Evolutionary conservation across 2,329 filamentous ascomycete genomes (phyloP), one percentile per base, ranked within the genome.

Genomic region (Aspergillus alliaceus): DNA sequence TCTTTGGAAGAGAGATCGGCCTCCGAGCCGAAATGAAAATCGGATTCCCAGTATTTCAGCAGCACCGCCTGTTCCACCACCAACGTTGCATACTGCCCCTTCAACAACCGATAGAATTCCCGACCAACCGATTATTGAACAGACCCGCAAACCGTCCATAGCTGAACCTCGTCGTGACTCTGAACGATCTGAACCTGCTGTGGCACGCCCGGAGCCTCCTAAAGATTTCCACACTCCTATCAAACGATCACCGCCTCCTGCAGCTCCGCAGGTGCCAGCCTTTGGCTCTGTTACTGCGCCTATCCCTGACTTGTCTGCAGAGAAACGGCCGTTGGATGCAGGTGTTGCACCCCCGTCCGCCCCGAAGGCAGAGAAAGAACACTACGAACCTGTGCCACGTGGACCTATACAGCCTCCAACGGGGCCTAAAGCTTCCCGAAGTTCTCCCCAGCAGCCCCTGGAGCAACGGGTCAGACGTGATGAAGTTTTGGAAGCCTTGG

Each of bases 371-470:
- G 67, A 72, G 35, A 70, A 69, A 55, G 64, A 70, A 27, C 66
- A 61, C 1, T 49, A 50, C 54, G 67, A 71, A 22, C 32, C 51
- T 14, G 48, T 64, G 14, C 48, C 62, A 15, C 62, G 64, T 4
- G 59, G 62, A 3, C 51, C 65, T 2, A 69, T 73, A 35, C 72
- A 75, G 29, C 75, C 76, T 12, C 77, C 77, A 11, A 79, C 76
- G 8, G 75, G 73, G 11, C 77, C 77, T 8, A 78, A 77, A 58
- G 77, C 76, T 9, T 73, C 74, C n/a, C 69, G 77, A 22, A 61
- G 54, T 18, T 66, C 71, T 11, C 39, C 61, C 11, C 64, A 66
- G 35, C 62, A 63, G 22, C 51, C 61, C 4, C 50, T 64, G 15
- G 69, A 75, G 12, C 54, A 62, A 49, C 67, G 66, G 14, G 29